Evolutionary conservation across 2,329 filamentous ascomycete species (phyloP).

Genomic region (Fusarium aywerte): DNA sequence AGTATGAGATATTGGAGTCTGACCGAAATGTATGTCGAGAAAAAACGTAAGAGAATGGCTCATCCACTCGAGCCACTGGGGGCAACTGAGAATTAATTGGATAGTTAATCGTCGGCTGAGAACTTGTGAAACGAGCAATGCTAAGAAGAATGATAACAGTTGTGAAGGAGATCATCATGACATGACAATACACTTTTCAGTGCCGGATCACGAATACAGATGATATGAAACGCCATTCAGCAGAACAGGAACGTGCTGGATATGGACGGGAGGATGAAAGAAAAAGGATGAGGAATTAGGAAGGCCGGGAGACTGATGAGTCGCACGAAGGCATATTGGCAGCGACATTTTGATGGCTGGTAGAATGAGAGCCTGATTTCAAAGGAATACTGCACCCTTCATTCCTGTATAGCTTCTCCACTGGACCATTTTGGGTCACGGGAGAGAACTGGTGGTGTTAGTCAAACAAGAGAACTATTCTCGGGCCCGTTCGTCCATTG

Average conservation of each 20-base stretch:
- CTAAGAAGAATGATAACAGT: constrained; percentile 45
- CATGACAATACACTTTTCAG: constrained; percentile 37
- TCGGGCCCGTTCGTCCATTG: constrained; percentile 39
- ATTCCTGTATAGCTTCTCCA: constrained; percentile 50
- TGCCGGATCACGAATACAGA: constrained; percentile 35
- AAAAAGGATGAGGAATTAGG: constrained; percentile 21
- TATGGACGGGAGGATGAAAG: constrained; percentile 25
- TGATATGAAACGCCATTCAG: constrained; percentile 37
- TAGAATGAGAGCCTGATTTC: constrained; percentile 22
- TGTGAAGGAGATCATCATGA: constrained; percentile 48
- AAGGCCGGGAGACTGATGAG: constrained; percentile 27
- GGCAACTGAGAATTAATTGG: constrained; percentile 88
- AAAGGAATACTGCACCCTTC: constrained; percentile 52
- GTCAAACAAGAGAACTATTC: constrained; percentile 24
- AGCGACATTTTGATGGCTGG: constrained; percentile 48
- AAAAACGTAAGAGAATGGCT: constrained; percentile 77
- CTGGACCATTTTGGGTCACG: constrained; percentile 39
- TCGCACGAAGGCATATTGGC: constrained; percentile 38
- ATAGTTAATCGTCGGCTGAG: constrained; percentile 64
- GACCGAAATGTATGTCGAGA: constrained; percentile 79
- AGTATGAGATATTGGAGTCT: constrained; percentile 72
- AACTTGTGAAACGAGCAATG: constrained; percentile 47
- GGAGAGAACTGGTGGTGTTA: constrained; percentile 25
- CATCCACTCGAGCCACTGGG: constrained; percentile 75
- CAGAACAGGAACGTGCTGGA: constrained; percentile 15